These are phyloP conservation scores for Clavariopsis aquatica DNA, from an alignment of 495 filamentous ascomycete genomes.

Conservation along the genomic window DNA sequence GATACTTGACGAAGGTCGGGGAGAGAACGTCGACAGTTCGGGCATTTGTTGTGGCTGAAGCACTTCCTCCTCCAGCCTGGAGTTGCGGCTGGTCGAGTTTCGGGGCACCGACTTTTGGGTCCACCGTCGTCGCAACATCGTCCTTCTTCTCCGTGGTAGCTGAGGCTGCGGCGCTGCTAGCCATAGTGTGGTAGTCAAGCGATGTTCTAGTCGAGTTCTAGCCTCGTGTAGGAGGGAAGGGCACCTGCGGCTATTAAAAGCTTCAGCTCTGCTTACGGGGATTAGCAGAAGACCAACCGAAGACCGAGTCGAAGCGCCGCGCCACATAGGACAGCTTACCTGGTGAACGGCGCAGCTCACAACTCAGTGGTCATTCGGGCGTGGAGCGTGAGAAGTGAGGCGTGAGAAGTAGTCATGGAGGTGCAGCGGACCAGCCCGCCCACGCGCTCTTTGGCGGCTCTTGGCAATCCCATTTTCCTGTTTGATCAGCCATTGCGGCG, in stretches of 20 bases:
- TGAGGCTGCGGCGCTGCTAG: not conserved
- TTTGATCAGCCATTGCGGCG: conserved; percentile 19
- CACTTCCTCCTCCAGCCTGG: conserved; percentile 36
- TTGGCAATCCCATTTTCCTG: conserved; percentile 7
- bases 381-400: not conserved
- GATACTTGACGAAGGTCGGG: conserved; percentile 17
- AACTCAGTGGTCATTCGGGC: conserved; percentile 3
- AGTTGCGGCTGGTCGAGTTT: conserved; percentile 35
- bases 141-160: not conserved
- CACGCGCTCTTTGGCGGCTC: conserved; percentile 7
- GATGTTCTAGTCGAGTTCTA: not conserved
- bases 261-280: conserved; percentile 6
- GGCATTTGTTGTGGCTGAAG: conserved; percentile 19
- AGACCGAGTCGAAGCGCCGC: no score
- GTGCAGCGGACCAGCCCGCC: not conserved
- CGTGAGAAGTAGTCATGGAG: not conserved
- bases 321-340: not conserved
- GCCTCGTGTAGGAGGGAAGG: not conserved
- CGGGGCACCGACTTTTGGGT: conserved; percentile 24
- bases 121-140: conserved; percentile 4
- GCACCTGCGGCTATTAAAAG: not conserved
- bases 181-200: not conserved
- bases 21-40: conserved; percentile 23
- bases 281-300: not conserved
- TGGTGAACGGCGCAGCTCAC: conserved; percentile 5